A percentile compares a stretch with the other conserved stretches of the same genome.
Evolutionary conservation across 1,284 basidiomycete genomes (phyloP).

Genomic region (Ustilago tritici): DNA sequence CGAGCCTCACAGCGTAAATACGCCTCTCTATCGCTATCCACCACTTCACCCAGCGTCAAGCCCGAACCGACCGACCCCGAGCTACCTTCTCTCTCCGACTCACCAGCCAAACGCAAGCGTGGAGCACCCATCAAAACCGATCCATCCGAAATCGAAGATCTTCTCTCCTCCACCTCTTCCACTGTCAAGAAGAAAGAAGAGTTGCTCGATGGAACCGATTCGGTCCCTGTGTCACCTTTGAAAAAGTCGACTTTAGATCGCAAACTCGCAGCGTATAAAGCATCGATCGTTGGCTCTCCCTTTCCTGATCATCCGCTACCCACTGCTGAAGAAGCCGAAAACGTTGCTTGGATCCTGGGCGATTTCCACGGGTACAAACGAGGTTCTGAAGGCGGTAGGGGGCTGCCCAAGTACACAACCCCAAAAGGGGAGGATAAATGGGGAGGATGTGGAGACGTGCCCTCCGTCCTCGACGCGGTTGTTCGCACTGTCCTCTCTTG

Average conservation of each 20-base stretch:
- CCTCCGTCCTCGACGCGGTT: slow-evolving; percentile 76
- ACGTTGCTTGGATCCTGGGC: slow-evolving; percentile 59
- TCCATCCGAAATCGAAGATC: slow-evolving; percentile 13
- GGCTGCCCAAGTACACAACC: slow-evolving; percentile 42
- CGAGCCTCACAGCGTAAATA: slow-evolving; percentile 18
- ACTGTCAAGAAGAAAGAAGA: slow-evolving; percentile 16
- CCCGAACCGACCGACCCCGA: slow-evolving; percentile 9
- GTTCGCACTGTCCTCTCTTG: slow-evolving; percentile 81
- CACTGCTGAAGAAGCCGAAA: slow-evolving; percentile 53
- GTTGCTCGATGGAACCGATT: background rate
- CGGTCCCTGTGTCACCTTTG: slow-evolving; percentile 1
- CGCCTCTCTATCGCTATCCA: background rate
- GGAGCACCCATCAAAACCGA: slow-evolving; percentile 17
- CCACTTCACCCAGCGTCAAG: slow-evolving; percentile 19
- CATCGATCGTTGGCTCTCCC: slow-evolving; percentile 44
- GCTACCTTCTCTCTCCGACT: slow-evolving; percentile 8
- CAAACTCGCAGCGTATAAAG: slow-evolving; percentile 52
- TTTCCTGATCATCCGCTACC: slow-evolving; percentile 57
- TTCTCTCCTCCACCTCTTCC: background rate
- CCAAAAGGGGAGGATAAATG: slow-evolving; percentile 41
- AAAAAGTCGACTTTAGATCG: slow-evolving; percentile 46
- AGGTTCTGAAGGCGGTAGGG: slow-evolving; percentile 40
- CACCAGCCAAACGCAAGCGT: slow-evolving; percentile 17
- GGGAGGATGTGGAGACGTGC: slow-evolving; percentile 59
- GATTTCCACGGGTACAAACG: slow-evolving; percentile 59